phyloP scores from a whole-genome alignment of 805 yeast genomes.

The Kodamaea sagamina region DNA sequence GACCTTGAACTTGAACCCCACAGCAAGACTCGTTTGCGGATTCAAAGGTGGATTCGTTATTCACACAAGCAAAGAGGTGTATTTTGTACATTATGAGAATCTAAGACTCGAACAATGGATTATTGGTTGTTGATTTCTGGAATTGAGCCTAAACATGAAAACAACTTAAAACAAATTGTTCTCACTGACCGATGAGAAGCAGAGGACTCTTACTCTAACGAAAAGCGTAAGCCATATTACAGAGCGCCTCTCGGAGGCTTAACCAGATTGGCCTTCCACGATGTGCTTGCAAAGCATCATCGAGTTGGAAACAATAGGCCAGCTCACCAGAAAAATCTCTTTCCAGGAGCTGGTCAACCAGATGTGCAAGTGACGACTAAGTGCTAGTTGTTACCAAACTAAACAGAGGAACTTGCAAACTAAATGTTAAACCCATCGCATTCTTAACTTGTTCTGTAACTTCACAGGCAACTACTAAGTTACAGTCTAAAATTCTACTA shows the following conservation, averaged over 20 bases:
- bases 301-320: conserved; percentile 69
- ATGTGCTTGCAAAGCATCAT: conserved; percentile 72
- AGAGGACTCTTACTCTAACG: conserved; percentile 30
- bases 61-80: conserved; percentile 80
- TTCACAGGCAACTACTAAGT: no score
- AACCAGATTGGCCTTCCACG: conserved; percentile 58
- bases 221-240: conserved; percentile 45
- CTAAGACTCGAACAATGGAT: conserved; percentile 61
- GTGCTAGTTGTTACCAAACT: no score
- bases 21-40: conserved; percentile 51
- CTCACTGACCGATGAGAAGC: conserved; percentile 40
- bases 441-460: no score
- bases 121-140: conserved; percentile 65
- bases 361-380: no score
- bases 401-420: no score
- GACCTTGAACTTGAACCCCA: conserved; percentile 59
- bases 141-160: conserved; percentile 70
- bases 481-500: no score
- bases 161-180: conserved; percentile 56
- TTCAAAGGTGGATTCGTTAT: conserved; percentile 56
- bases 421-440: no score
- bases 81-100: conserved; percentile 80
- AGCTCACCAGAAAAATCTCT: conserved; percentile 63
- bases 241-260: conserved; percentile 54
- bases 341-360: conserved; percentile 81